Evolutionary conservation across 306 rosid genomes (phyloP).

Genomic region (Spatholobus suberectus): DNA sequence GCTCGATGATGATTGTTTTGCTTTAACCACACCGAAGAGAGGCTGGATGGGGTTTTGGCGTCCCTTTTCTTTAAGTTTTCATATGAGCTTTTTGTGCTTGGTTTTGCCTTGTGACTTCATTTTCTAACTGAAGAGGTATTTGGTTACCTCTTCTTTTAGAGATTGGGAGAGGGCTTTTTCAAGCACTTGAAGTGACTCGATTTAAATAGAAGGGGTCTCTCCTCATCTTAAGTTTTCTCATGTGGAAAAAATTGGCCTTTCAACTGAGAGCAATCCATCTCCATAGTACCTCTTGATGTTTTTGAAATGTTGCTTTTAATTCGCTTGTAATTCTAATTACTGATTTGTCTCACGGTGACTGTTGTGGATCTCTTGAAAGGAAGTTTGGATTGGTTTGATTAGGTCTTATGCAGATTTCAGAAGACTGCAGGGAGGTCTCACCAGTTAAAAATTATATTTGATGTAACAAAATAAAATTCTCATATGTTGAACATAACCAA

Average conservation of each 20-base stretch:
- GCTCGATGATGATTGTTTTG: slow-evolving; percentile 81
- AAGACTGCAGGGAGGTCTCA: background rate
- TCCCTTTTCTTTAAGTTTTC: slow-evolving; percentile 1
- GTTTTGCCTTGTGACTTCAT: slow-evolving; percentile 39
- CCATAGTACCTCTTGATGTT: background rate
- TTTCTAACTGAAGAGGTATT: slow-evolving; percentile 48
- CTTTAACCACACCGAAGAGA: slow-evolving; percentile 84
- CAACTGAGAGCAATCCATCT: slow-evolving; percentile 58
- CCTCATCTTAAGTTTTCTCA: slow-evolving; percentile 39
- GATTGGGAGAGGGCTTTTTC: slow-evolving; percentile 47
- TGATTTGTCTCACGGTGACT: background rate
- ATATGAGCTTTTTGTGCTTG: slow-evolving; percentile 45
- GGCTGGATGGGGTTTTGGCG: slow-evolving; percentile 20
- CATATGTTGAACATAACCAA: too few species aligned
- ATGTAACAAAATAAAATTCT: too few species aligned
- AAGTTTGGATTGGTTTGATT: background rate
- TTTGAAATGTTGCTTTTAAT: background rate
- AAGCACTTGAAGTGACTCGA: slow-evolving; percentile 43
- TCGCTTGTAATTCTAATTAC: background rate
- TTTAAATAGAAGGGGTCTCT: slow-evolving; percentile 33
- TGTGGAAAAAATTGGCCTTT: slow-evolving; percentile 68
- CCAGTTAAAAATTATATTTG: too few species aligned
- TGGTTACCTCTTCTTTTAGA: slow-evolving; percentile 45
- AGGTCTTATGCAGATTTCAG: background rate
- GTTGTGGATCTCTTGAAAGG: background rate